Percentiles rank a stretch among this genome's conserved stretches.
phyloP scores from a whole-genome alignment of 1,284 basidiomycete species.

The Puccinia coronata region DNA sequence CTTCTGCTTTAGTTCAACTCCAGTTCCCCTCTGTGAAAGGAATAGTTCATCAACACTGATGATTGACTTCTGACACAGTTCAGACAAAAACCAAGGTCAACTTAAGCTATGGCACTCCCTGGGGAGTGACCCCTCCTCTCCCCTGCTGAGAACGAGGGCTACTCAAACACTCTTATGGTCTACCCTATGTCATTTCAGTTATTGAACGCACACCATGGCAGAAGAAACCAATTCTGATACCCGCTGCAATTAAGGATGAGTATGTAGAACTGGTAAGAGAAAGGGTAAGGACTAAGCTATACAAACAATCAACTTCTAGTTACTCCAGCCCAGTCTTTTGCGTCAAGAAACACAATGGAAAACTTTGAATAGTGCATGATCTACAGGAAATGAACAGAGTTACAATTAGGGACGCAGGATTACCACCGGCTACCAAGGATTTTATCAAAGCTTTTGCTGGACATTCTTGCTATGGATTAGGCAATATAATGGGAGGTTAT shows the following conservation, averaged over 20 bases:
- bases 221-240: neutral
- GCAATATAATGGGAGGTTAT: conserved; percentile 18
- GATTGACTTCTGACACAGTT: too few species aligned
- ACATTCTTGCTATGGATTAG: neutral
- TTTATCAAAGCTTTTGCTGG: conserved; percentile 5
- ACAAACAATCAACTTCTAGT: neutral
- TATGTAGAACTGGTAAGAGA: neutral
- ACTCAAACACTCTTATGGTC: neutral
- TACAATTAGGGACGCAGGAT: conserved; percentile 2
- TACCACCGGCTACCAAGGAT: neutral
- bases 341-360: neutral
- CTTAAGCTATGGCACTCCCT: too few species aligned
- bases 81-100: too few species aligned
- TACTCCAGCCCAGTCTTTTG: too few species aligned
- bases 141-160: neutral
- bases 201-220: neutral
- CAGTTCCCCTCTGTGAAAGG: too few species aligned
- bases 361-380: neutral
- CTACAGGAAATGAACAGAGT: too few species aligned
- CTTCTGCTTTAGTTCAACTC: too few species aligned
- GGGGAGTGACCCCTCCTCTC: too few species aligned
- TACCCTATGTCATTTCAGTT: neutral
- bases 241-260: too few species aligned
- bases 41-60: too few species aligned
- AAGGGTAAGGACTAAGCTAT: neutral